Conservation (phyloP, 768 basidiomycete genomes). For the Panellus pusillus region DNA sequence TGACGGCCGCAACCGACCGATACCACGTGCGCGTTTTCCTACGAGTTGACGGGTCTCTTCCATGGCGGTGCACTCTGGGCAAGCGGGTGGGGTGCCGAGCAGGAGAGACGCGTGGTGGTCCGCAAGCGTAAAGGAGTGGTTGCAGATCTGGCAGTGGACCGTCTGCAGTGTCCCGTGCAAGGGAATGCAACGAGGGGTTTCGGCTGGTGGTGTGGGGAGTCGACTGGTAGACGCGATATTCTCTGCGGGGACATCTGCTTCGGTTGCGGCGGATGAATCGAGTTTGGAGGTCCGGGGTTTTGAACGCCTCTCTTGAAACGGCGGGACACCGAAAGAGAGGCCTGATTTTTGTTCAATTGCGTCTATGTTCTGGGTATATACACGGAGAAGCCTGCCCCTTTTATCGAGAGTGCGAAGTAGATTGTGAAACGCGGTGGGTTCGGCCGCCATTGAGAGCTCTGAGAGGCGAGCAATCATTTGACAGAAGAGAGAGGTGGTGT, state of each 20-base stretch:
- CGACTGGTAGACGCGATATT: slow-evolving; percentile 29
- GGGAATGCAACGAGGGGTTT: slow-evolving; percentile 81
- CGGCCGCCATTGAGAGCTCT: slow-evolving; percentile 65
- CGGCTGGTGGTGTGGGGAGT: slow-evolving; percentile 51
- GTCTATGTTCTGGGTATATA: slow-evolving; percentile 95
- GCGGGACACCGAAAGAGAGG: slow-evolving; percentile 82
- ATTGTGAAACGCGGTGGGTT: slow-evolving; percentile 80
- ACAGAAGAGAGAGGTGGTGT: slow-evolving; percentile 75
- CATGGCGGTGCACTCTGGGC: slow-evolving; percentile 75
- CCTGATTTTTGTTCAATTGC: slow-evolving; percentile 86
- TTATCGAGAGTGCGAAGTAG: slow-evolving; percentile 75
- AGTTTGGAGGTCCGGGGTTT: slow-evolving; percentile 40
- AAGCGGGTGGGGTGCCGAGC: slow-evolving; percentile 65
- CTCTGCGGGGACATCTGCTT: slow-evolving; percentile 23
- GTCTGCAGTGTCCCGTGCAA: slow-evolving; percentile 83
- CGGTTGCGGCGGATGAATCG: neutral
- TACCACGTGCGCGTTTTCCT: slow-evolving; percentile 76
- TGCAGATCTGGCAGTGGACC: slow-evolving; percentile 82
- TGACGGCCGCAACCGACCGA: slow-evolving; percentile 80
- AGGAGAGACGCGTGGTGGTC: slow-evolving; percentile 60
- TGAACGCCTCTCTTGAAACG: slow-evolving; percentile 56
- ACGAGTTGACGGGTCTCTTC: slow-evolving; percentile 69
- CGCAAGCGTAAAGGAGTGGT: slow-evolving; percentile 64
- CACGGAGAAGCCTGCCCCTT: slow-evolving; percentile 73
- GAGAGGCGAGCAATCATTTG: slow-evolving; percentile 89